phyloP scores from a whole-genome alignment of 768 basidiomycete genomes.

The Exidia glandulosa region DNA sequence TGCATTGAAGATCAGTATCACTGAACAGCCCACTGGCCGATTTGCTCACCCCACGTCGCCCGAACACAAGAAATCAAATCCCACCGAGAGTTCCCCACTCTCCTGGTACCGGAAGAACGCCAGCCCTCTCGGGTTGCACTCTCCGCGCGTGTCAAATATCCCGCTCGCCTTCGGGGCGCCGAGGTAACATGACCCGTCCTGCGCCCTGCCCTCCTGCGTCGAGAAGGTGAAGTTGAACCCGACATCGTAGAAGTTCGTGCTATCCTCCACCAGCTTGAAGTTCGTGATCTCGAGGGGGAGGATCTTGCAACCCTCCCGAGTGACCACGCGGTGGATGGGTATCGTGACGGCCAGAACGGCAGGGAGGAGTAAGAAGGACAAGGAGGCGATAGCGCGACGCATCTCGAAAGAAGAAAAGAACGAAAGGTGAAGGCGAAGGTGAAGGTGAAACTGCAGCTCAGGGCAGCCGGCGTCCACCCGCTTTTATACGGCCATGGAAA shows the following conservation, averaged over 20 bases:
- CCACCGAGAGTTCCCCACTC: not conserved
- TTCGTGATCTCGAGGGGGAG: not conserved
- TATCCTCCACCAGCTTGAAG: not conserved
- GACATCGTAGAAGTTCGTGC: not conserved
- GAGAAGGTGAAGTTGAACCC: not conserved
- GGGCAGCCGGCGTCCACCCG: too few species aligned
- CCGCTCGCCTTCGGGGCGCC: not conserved
- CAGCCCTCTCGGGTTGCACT: not conserved
- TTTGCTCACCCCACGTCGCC: not conserved
- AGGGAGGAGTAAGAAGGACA: not conserved
- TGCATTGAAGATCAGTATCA: not conserved
- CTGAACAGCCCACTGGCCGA: not conserved
- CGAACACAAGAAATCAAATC: not conserved
- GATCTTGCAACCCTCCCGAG: not conserved
- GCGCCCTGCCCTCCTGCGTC: not conserved
- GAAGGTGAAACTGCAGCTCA: not conserved
- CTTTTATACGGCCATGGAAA: too few species aligned
- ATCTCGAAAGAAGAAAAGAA: not conserved
- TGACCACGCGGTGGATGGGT: not conserved
- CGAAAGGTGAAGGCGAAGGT: not conserved
- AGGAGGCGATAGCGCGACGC: not conserved
- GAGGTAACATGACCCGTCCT: not conserved
- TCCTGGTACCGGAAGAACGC: not conserved
- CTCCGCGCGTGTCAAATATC: not conserved
- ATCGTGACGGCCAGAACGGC: not conserved